Percentiles rank a stretch among this genome's conserved stretches.
Evolutionary conservation across 2,329 filamentous ascomycete species (phyloP).

Genomic region (Aspergillus clavatus): DNA sequence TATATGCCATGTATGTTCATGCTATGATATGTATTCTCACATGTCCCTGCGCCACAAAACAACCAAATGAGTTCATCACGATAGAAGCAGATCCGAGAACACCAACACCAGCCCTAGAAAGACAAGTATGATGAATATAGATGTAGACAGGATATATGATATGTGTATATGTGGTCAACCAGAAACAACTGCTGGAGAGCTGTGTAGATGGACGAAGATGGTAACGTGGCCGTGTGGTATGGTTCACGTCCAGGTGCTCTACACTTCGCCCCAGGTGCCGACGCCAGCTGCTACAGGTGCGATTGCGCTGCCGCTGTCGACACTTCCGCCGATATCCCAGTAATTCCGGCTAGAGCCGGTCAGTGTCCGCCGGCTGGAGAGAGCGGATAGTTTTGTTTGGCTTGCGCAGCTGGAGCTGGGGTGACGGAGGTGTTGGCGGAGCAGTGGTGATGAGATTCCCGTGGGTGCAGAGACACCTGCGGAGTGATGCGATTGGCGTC

Average conservation of each 20-base stretch:
- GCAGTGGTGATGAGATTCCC: conserved; percentile 30
- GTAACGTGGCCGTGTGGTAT: not conserved
- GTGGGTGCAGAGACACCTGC: conserved; percentile 20
- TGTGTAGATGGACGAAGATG: too few relatives aligned
- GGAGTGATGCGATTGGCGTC: conserved; percentile 45
- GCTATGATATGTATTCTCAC: not conserved
- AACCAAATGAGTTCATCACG: not conserved
- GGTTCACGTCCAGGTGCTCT: not conserved
- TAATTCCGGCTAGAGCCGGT: conserved; percentile 73
- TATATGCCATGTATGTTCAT: not conserved
- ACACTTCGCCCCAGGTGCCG: conserved; percentile 69
- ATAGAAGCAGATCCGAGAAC: not conserved
- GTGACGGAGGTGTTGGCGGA: conserved; percentile 44
- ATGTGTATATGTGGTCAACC: too few relatives aligned
- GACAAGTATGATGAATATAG: not conserved
- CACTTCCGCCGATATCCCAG: conserved; percentile 82
- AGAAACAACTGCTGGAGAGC: too few relatives aligned
- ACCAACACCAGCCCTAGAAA: not conserved
- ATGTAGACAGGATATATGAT: too few relatives aligned
- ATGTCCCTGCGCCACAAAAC: not conserved
- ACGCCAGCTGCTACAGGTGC: conserved; percentile 64
- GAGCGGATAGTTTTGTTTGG: conserved; percentile 72
- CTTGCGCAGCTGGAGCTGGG: conserved; percentile 71
- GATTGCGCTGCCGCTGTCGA: conserved; percentile 69
- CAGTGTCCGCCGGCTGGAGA: conserved; percentile 56